Base-by-base conservation (phyloP, 129 eudicot species). In the Pseudognaphalium luteoalbum region DNA sequence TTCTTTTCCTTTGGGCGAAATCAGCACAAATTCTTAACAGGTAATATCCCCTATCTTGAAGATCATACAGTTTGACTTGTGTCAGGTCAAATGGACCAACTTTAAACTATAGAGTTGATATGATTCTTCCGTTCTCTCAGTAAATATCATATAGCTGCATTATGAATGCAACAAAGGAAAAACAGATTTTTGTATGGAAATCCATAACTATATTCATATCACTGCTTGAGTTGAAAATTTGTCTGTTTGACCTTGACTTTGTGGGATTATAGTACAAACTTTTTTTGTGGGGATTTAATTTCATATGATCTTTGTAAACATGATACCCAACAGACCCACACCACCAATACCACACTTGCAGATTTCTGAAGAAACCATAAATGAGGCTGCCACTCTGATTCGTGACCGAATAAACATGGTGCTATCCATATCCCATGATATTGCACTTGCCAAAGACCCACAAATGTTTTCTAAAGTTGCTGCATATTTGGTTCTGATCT, bases 1-100 rank as follows among this genome's bases (percentile, higher is more conserved):
- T 90, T 78, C 91, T 93, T 6, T 93, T 93, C 73, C 79, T 93
- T 42, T 93, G 98, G 98, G 90, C 98, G 21, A 93, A 93, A 82
- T 87, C 98, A 11, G 98, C 98, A 34, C 85, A 90, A 70, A 82
- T 93, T 82, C 82, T 93, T 19, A 85, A 87, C 91, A 78, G 98
- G 98, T 93, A 80, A 81, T 61, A 9, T 21, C 66, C 72, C 61
- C 20, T 39, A 8, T 44, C 68, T 77, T 71, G 16, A 72, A 21
- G 16, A 41, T 81, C 71, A 58, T 61, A 76, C 25, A 5, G 22
- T 77, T 61, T 77, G 62, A 59, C 61, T 69, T 69, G 68, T 76
- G 28, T 47, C 34, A 68, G 75, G 67, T 76, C 68, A 78, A 79
- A 63, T 21, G 20, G 33, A 79, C 35, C 17, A 34, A 19, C 15